These are phyloP conservation scores for Cutaneotrichosporon curvatum DNA, from an alignment of 1,284 basidiomycete species.

Conservation along the genomic window DNA sequence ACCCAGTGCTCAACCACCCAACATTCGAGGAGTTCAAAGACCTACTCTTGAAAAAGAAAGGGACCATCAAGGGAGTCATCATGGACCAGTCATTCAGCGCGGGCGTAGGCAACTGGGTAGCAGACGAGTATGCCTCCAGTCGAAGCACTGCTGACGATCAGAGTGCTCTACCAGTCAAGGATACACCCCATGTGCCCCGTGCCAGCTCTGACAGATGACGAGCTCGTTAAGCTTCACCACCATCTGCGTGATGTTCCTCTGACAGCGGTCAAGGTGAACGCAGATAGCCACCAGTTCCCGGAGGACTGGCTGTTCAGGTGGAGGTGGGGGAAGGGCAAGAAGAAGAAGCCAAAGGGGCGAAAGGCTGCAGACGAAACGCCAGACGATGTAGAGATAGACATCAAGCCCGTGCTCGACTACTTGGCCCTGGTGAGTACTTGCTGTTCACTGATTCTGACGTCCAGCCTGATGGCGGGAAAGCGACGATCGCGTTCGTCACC, in stretches of 20 bases:
- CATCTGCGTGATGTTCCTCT: constrained; percentile 57
- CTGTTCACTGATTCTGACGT: no score
- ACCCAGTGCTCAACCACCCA: constrained; percentile 69
- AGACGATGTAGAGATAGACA: constrained; percentile 12
- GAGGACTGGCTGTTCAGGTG: constrained; percentile 47
- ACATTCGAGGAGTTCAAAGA: constrained; percentile 54
- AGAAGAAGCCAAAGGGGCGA: constrained; percentile 39
- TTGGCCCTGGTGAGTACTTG: constrained; percentile 53
- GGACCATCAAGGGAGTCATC: constrained; percentile 69
- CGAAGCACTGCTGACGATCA: constrained; percentile 27
- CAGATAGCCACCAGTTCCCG: constrained; percentile 65
- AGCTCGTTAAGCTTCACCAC: constrained; percentile 55
- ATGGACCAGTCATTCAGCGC: constrained; percentile 75
- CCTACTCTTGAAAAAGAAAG: constrained; percentile 55
- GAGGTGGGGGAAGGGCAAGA: constrained; percentile 65
- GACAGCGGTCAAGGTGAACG: constrained; percentile 63
- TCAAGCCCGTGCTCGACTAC: constrained; percentile 41
- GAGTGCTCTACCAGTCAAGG: constrained; percentile 68
- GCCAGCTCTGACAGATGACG: constrained; percentile 53
- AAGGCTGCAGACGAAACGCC: background rate
- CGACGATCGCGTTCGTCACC: constrained; percentile 68
- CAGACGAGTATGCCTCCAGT: constrained; percentile 50
- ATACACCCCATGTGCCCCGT: constrained; percentile 69
- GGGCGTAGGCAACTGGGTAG: constrained; percentile 79
- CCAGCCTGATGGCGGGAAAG: constrained; percentile 62